Base-by-base conservation (phyloP, 2,329 filamentous ascomycete genomes). In the Fusarium setosum region DNA sequence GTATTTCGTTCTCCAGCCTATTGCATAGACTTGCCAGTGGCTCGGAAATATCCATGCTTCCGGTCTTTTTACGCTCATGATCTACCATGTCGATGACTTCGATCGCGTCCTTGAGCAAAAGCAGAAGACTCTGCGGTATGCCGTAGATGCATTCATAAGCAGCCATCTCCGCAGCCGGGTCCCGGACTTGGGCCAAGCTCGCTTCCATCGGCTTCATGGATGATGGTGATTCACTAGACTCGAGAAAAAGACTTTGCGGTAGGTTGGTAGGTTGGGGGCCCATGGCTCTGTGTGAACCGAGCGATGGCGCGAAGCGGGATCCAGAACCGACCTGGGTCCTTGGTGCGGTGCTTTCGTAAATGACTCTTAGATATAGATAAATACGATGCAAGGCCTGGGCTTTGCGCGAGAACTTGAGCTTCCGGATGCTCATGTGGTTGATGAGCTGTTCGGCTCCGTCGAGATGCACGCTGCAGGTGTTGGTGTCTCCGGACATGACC, bases 401-500 rank as follows among this genome's bases (percentile, higher is more conserved):
- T 32, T 68, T 68, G 13, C 55, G 49, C 1, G 65, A 68, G 41
- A 63, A 68, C 20, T 56, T 66, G 0, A 49, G 34, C 50, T 73
- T 73, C 32, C 61, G 63, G 4, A 32, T 61, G 11, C 56, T 54
- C 7, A 59, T 63, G 32, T 71, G 51, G 10, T 21, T 63, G 26
- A 72, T 73, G 7, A 73, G 40, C 3, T 61, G 59, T 12, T 52
- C 49, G 3, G 67, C 67, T 7, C 69, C 69, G 35, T 69, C 61
- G 7, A 73, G 55, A 42, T 73, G 67, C 3, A 72, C 35, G n/a
- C 60, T 56, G 17, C 70, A 72, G 2, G 67, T 72, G 23, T 58
- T 59, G 5, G 66, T 66, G 24, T 73, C 67, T 38, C 71, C 71
- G 1, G 70, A 73, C 65, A 72, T 72, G 38, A 73, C 69, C 69